These are phyloP conservation scores for Rhodocollybia butyracea DNA, from an alignment of 768 basidiomycete genomes.

Conservation along the genomic window DNA sequence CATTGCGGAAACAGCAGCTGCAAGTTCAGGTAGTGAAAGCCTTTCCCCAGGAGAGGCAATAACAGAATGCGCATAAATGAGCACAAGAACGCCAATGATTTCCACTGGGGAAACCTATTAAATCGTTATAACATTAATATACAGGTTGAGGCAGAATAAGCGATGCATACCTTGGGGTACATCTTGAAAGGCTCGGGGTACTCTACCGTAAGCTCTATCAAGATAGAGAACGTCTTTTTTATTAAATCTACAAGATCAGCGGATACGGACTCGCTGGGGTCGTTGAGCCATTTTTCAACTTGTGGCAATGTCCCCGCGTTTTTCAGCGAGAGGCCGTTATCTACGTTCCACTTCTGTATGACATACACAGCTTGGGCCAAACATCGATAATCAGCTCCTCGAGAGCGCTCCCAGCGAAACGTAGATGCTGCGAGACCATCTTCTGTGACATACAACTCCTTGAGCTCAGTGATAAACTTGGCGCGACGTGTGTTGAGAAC, in stretches of 20 bases:
- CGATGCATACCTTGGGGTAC: neutral
- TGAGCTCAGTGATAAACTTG: conserved; percentile 37
- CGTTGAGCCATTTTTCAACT: conserved; percentile 3
- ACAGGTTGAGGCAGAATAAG: neutral
- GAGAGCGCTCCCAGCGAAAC: conserved; percentile 24
- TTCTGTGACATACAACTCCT: conserved; percentile 26
- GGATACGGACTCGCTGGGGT: neutral
- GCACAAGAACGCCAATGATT: neutral
- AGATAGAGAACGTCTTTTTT: neutral
- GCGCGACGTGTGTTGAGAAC: conserved; percentile 39
- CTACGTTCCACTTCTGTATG: neutral
- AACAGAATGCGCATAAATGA: conserved; percentile 1
- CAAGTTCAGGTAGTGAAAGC: neutral
- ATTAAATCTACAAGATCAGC: neutral
- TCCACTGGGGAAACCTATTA: conserved; percentile 6
- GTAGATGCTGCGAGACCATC: conserved; percentile 16
- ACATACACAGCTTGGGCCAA: conserved; percentile 16
- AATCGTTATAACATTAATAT: neutral
- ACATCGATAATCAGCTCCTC: conserved; percentile 34
- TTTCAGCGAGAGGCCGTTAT: neutral
- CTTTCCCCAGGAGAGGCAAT: neutral
- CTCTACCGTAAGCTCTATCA: neutral
- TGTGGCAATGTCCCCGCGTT: neutral
- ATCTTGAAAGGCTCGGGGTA: neutral
- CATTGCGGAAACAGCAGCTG: conserved; percentile 17